A percentile compares a stretch with the other conserved stretches of the same genome.
Evolutionary conservation across 345 rosid species (phyloP).

Genomic region (Populus ilicifolia): DNA sequence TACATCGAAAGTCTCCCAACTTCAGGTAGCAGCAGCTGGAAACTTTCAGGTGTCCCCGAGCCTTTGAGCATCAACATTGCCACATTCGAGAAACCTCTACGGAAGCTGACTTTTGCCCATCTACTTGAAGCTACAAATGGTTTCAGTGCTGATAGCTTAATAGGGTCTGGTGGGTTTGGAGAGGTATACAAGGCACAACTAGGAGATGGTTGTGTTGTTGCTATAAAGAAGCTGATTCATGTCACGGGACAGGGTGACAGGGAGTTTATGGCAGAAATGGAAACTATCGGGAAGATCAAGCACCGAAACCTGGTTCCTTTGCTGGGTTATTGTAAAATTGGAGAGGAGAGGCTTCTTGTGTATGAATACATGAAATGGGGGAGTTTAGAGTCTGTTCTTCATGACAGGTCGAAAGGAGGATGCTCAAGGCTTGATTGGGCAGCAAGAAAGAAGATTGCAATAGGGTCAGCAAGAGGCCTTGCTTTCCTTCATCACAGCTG

Average conservation of each 20-base stretch:
- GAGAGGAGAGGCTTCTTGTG: conserved; percentile 96
- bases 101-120: conserved; percentile 84
- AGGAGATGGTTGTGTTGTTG: conserved; percentile 67
- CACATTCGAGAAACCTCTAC: conserved; percentile 91
- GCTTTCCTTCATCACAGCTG: conserved; percentile 99
- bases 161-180: conserved; percentile 95
- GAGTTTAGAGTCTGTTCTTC: conserved; percentile 86
- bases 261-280: conserved; percentile 99
- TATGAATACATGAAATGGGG: conserved; percentile 99
- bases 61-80: conserved; percentile 95
- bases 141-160: conserved; percentile 81
- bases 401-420: conserved; percentile 54
- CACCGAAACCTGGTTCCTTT: conserved; percentile 92
- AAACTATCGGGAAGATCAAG: conserved; percentile 94
- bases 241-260: conserved; percentile 94
- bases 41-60: conserved; percentile 83
- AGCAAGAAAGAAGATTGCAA: conserved; percentile 80
- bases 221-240: conserved; percentile 85
- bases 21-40: conserved; percentile 88
- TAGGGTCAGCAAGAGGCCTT: conserved; percentile 93
- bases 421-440: conserved; percentile 63
- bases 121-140: conserved; percentile 94
- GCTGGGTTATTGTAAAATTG: conserved; percentile 88
- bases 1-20: conserved; percentile 84
- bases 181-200: conserved; percentile 95